phyloP scores from a whole-genome alignment of 805 yeast genomes.

The Kodamaea laetipori region DNA sequence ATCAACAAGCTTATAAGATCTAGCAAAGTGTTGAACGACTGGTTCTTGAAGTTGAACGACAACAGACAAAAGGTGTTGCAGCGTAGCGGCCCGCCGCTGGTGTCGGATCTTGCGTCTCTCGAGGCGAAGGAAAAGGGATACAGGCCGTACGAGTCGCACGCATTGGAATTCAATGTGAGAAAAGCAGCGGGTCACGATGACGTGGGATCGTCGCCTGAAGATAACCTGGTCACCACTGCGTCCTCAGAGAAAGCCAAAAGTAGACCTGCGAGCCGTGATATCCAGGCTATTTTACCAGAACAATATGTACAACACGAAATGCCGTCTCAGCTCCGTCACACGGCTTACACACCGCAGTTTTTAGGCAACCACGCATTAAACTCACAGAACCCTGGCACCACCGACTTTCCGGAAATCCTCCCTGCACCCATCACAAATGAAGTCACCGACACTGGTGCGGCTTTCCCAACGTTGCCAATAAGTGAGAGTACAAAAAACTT shows the following conservation, averaged over 20 bases:
- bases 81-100: neutral
- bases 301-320: constrained; percentile 2
- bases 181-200: neutral
- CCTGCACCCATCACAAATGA: neutral
- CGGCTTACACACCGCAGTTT: constrained; percentile 1
- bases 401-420: neutral
- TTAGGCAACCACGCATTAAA: neutral
- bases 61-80: constrained; percentile 9
- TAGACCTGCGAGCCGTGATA: neutral
- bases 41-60: constrained; percentile 25
- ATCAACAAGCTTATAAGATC: constrained; percentile 31
- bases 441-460: neutral
- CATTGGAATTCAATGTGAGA: neutral
- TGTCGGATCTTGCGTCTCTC: neutral
- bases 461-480: constrained; percentile 10
- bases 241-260: neutral
- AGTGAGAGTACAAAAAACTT: constrained; percentile 35
- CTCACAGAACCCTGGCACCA: neutral
- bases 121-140: neutral
- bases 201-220: neutral
- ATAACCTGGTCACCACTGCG: neutral
- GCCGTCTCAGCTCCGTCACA: neutral
- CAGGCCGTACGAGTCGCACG: neutral
- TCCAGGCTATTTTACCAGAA: neutral
- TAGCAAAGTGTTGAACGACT: constrained; percentile 22